Evolutionary conservation across 1,284 basidiomycete species (phyloP).

Genomic region (Ganoderma boninense): DNA sequence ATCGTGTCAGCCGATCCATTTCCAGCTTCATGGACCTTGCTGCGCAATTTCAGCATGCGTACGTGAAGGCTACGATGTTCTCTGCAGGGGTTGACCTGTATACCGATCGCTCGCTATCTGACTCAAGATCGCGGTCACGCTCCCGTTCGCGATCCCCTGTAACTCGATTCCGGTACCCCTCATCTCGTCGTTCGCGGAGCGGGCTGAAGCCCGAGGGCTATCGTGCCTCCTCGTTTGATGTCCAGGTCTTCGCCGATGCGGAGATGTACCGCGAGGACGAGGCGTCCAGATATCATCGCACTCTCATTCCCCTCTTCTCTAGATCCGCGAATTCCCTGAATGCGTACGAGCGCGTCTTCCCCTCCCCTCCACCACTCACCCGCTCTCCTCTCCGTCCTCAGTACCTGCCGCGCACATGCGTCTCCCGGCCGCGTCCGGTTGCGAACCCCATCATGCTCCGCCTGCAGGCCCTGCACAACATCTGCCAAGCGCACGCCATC

Average conservation of each 20-base stretch:
- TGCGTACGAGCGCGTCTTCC: constrained; percentile 36
- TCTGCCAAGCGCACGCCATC: constrained; percentile 49
- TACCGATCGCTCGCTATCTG: constrained; percentile 3
- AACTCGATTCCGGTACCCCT: constrained; percentile 20
- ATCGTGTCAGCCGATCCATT: constrained; percentile 52
- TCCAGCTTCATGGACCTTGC: constrained; percentile 59
- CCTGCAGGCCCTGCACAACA: constrained; percentile 64
- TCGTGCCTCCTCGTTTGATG: constrained; percentile 51
- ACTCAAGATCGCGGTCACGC: constrained; percentile 25
- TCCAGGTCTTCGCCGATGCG: constrained; percentile 43
- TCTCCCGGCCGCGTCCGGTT: constrained; percentile 53
- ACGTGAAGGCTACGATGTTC: constrained; percentile 61
- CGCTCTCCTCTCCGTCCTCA: constrained; percentile 41
- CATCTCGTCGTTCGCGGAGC: constrained; percentile 14
- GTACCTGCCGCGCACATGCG: constrained; percentile 22
- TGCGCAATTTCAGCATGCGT: constrained; percentile 63
- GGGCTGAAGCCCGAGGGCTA: constrained; percentile 51
- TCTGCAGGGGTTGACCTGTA: constrained; percentile 43
- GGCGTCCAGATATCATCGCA: constrained; percentile 26
- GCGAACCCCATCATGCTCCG: constrained; percentile 67
- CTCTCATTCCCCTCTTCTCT: constrained; percentile 34
- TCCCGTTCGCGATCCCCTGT: constrained; percentile 32
- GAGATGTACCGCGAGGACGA: constrained; percentile 18
- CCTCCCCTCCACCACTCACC: constrained; percentile 36
- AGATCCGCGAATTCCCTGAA: constrained; percentile 23